Conservation (phyloP, 1,284 basidiomycete genomes). For the Wolfiporia cocos region DNA sequence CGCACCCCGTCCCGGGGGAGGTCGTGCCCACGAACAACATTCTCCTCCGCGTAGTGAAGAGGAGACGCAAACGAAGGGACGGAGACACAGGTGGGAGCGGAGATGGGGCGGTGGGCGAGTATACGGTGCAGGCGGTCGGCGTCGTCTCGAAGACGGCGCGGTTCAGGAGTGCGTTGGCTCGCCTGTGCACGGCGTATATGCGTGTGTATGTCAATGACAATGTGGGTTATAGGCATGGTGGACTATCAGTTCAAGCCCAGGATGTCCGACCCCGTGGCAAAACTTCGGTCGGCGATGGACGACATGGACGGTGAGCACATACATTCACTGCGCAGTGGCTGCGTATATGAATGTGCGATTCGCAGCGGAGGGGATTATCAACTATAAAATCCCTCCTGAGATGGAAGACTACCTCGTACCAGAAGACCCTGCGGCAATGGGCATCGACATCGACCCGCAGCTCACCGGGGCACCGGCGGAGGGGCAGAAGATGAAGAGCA, state of each 20-base stretch:
- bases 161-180: slow-evolving; percentile 69
- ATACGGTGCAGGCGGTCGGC: slow-evolving; percentile 74
- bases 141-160: slow-evolving; percentile 77
- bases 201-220: slow-evolving; percentile 4
- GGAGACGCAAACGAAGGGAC: slow-evolving; percentile 42
- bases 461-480: slow-evolving; percentile 12
- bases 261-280: slow-evolving; percentile 59
- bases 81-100: slow-evolving; percentile 18
- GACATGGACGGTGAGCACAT: slow-evolving; percentile 65
- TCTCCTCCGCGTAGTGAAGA: slow-evolving; percentile 73
- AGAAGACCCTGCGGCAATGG: slow-evolving; percentile 23
- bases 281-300: slow-evolving; percentile 68
- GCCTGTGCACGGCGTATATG: background rate
- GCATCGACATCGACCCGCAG: slow-evolving; percentile 33
- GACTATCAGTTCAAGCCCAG: slow-evolving; percentile 86
- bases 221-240: slow-evolving; percentile 64
- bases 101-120: slow-evolving; percentile 59
- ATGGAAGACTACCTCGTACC: slow-evolving; percentile 52
- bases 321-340: background rate
- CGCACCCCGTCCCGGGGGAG: slow-evolving; percentile 79
- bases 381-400: slow-evolving; percentile 63
- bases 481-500: slow-evolving; percentile 33
- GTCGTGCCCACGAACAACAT: slow-evolving; percentile 74
- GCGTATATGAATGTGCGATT: no score
- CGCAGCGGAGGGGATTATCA: slow-evolving; percentile 65